phyloP scores from a whole-genome alignment of 2,329 filamentous ascomycete genomes.

The Trichophyton benhamiae region DNA sequence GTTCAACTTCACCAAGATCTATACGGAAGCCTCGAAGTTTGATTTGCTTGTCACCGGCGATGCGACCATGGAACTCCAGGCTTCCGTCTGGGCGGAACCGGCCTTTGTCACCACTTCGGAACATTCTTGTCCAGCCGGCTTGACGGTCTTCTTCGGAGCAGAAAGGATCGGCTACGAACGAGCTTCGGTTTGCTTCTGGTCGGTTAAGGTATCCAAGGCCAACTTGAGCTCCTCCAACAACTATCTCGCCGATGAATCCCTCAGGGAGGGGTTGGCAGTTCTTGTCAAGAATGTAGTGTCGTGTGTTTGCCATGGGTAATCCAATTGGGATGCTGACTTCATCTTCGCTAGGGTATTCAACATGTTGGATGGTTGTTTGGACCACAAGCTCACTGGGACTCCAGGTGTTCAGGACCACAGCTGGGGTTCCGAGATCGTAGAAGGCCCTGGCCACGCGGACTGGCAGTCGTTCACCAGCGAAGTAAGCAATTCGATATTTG shows the following conservation, averaged over 20 bases:
- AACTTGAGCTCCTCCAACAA: slow-evolving; percentile 21
- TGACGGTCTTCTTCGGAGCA: slow-evolving; percentile 7
- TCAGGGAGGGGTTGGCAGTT: slow-evolving; percentile 26
- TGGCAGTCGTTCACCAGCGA: slow-evolving; percentile 15
- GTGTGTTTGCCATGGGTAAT: slow-evolving; percentile 23
- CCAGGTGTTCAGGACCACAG: slow-evolving; percentile 15
- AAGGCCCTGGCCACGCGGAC: slow-evolving; percentile 36
- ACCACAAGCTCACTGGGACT: slow-evolving; percentile 16
- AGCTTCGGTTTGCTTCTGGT: slow-evolving; percentile 4
- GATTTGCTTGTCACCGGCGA: slow-evolving; percentile 15
- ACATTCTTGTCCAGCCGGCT: slow-evolving; percentile 14
- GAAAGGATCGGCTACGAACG: slow-evolving; percentile 14
- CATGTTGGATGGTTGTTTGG: slow-evolving; percentile 21
- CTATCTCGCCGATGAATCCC: slow-evolving; percentile 32
- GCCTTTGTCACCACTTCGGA: slow-evolving; percentile 17
- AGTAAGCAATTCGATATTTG: slow-evolving; percentile 14
- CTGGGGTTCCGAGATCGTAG: slow-evolving; percentile 11
- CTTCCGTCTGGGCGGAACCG: slow-evolving; percentile 15
- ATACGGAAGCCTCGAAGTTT: slow-evolving; percentile 21
- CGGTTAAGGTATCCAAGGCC: slow-evolving; percentile 12
- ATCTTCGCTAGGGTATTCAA: slow-evolving; percentile 39
- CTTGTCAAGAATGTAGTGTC: slow-evolving; percentile 30
- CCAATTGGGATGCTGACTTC: slow-evolving; percentile 36
- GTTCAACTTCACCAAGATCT: slow-evolving; percentile 34
- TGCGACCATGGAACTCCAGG: slow-evolving; percentile 17